Evolutionary conservation across 495 filamentous ascomycete species (phyloP), one percentile per base, ranked within the genome.

Genomic region (Neurospora sp.): DNA sequence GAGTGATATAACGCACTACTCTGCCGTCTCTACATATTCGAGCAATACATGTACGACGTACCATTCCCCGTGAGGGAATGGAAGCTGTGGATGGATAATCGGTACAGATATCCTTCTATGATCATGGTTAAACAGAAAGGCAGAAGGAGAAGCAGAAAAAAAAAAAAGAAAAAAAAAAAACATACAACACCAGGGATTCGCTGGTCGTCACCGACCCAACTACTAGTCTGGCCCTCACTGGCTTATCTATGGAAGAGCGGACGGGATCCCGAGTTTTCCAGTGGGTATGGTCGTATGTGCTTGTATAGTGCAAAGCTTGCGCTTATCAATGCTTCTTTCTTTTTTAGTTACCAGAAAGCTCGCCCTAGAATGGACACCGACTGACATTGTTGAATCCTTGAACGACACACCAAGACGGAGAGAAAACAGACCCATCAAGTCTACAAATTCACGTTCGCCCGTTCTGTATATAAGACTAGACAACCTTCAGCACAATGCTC

Each of bases 201-300:
- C 76, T 76, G 71, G 71, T 85, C 79, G 81, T 84, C 84, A 84
- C 81, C 84, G 78, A 85, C 82, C 80, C 79, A 81, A 85, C 80
- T 83, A 83, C 84, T 84, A 76, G 75, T 83, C 80, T 71, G 68
- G 75, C 22, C 22, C 22, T 22, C 22, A 22, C 22, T 22, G 31
- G 31, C 31, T 35, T 35, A 35, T 35, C 31, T 35, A 35, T 35
- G 31, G 31, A 4, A 83, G 84, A 85, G 81, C 84, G 81, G 82
- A 85, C 84, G 82, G 84, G 83, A 83, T 83, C 79, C 82, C 83
- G 81, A 80, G 75, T 81, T 80, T 71, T 84, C 82, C 74, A 77
- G 44, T 77, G 77, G 78, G 71, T 84, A 79, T 84, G 83, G 83
- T 82, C 82, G 83, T 83, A 85, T 81, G 79, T 81, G 69, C 0